These are phyloP conservation scores for Alternaria angustiovoidea DNA, from an alignment of 2,329 filamentous ascomycete species.

Conservation along the genomic window DNA sequence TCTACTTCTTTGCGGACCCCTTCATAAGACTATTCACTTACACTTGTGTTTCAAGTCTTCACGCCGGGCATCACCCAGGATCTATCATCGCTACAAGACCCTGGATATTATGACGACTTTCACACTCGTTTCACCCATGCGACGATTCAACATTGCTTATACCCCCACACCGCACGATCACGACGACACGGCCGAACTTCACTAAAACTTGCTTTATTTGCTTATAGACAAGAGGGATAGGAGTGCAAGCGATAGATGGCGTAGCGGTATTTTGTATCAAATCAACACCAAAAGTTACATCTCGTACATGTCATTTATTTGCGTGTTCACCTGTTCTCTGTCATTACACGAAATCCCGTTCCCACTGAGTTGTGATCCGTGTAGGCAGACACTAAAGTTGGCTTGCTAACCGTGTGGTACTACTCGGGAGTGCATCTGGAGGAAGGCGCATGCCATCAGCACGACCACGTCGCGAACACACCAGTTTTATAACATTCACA, in stretches of 20 bases:
- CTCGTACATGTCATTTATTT: too few relatives aligned
- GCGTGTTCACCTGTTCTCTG: not conserved
- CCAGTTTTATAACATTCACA: not conserved
- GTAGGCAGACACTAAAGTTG: not conserved
- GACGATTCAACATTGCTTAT: conserved; percentile 9
- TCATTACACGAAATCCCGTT: not conserved
- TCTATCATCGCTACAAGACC: not conserved
- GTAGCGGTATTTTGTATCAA: not conserved
- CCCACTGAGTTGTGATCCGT: not conserved
- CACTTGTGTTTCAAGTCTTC: not conserved
- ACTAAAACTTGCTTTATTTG: not conserved
- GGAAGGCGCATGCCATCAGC: not conserved
- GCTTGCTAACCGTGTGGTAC: not conserved
- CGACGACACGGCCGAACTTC: conserved; percentile 7
- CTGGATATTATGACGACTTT: not conserved
- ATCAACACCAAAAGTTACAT: not conserved
- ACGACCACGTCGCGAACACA: not conserved
- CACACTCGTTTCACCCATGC: not conserved
- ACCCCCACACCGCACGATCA: conserved; percentile 9
- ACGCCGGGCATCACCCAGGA: not conserved
- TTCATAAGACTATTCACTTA: not conserved
- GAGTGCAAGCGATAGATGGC: not conserved
- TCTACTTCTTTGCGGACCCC: not conserved
- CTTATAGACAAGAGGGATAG: conserved; percentile 2
- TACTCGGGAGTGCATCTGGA: not conserved